phyloP scores from a whole-genome alignment of 2,329 filamentous ascomycete genomes.

The Aureobasidium sp. region DNA sequence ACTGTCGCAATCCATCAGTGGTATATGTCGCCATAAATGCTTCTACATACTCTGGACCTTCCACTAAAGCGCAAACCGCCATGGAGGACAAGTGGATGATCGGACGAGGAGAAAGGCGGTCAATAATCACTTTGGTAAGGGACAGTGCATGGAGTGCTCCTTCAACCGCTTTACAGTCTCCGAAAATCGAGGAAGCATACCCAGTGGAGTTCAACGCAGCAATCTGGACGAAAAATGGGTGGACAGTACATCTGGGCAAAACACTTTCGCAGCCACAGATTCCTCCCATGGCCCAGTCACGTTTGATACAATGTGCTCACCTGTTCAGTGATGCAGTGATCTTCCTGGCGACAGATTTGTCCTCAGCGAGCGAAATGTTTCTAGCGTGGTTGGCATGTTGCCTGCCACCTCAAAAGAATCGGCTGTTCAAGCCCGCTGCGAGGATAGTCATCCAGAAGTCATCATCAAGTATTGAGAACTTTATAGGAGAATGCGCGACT shows the following conservation, averaged over 20 bases:
- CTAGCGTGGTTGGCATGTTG: background rate
- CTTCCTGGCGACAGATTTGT: background rate
- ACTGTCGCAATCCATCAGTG: too few species aligned
- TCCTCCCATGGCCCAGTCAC: background rate
- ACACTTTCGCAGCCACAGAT: background rate
- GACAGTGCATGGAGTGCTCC: background rate
- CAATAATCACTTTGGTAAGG: background rate
- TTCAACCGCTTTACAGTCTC: background rate
- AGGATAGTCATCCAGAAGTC: background rate
- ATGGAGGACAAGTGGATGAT: background rate
- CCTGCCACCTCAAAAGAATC: background rate
- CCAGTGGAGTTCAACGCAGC: background rate
- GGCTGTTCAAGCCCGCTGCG: background rate
- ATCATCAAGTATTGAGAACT: background rate
- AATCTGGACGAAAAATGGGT: background rate
- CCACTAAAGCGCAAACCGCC: background rate
- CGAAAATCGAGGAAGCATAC: background rate
- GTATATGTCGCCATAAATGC: too few species aligned
- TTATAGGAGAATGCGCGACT: background rate
- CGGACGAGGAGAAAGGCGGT: background rate
- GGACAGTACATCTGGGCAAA: background rate
- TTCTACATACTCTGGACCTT: background rate
- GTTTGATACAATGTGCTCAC: background rate
- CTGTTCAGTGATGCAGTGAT: background rate
- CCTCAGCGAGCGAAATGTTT: background rate